phyloP scores from a whole-genome alignment of 2,329 filamentous ascomycete genomes.

The Pseudovirgaria hyperparasitica region DNA sequence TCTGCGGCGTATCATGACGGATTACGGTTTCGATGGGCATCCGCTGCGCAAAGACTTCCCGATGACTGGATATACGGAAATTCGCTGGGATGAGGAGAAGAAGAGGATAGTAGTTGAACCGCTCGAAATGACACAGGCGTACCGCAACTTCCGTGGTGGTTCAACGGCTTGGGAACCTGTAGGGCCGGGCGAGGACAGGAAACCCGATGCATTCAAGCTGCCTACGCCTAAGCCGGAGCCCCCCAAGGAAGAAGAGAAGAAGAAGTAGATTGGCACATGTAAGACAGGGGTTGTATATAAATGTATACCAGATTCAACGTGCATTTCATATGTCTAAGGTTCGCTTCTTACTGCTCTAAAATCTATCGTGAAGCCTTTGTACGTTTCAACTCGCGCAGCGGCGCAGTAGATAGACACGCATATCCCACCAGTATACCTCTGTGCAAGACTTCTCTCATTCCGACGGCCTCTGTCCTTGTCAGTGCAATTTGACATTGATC shows the following conservation, averaged over 20 bases:
- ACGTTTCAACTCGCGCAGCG: too few species aligned
- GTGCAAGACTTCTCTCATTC: too few species aligned
- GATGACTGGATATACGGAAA: constrained; percentile 93
- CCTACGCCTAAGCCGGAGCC: constrained; percentile 89
- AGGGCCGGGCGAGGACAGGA: constrained; percentile 61
- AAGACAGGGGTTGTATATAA: constrained; percentile 29
- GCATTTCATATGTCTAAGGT: too few species aligned
- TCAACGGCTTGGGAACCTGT: constrained; percentile 52
- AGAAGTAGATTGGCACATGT: constrained; percentile 54
- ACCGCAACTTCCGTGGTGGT: constrained; percentile 94
- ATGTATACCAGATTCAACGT: too few species aligned
- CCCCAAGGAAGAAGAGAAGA: constrained; percentile 72
- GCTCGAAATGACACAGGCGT: constrained; percentile 92
- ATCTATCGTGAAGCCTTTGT: too few species aligned
- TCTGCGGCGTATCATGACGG: constrained; percentile 94
- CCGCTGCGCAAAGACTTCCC: constrained; percentile 97
- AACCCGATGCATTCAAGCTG: constrained; percentile 81
- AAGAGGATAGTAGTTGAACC: constrained; percentile 98
- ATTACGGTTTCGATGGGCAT: constrained; percentile 98
- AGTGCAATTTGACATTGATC: too few species aligned
- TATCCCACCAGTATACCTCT: too few species aligned
- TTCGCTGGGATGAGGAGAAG: constrained; percentile 98
- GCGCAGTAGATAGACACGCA: too few species aligned
- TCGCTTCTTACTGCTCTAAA: too few species aligned
- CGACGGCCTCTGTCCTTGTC: too few species aligned